Evolutionary conservation across 2,329 filamentous ascomycete species (phyloP).

Genomic region (Lasiodiplodia citricola): DNA sequence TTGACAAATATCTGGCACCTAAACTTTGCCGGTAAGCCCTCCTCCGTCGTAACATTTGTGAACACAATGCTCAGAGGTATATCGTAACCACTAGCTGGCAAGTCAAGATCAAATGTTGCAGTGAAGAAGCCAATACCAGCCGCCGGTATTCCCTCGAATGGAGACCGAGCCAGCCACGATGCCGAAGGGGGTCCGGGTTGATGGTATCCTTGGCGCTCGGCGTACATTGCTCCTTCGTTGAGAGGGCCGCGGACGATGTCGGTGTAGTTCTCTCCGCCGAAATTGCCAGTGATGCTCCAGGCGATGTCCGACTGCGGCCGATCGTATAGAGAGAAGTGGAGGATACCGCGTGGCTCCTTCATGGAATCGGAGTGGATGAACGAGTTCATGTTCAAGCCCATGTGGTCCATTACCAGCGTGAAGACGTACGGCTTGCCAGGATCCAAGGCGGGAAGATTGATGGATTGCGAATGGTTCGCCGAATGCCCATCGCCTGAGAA

Average conservation of each 20-base stretch:
- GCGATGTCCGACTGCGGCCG: slow-evolving; percentile 52
- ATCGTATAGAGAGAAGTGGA: slow-evolving; percentile 63
- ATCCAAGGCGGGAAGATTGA: slow-evolving; percentile 45
- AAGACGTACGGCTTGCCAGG: slow-evolving; percentile 56
- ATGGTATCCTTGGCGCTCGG: slow-evolving; percentile 68
- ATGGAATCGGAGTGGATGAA: slow-evolving; percentile 57
- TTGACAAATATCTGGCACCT: slow-evolving; percentile 75
- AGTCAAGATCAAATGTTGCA: slow-evolving; percentile 59
- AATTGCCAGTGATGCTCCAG: slow-evolving; percentile 73
- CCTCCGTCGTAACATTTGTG: slow-evolving; percentile 51
- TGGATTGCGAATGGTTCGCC: slow-evolving; percentile 61
- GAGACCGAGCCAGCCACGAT: slow-evolving; percentile 48
- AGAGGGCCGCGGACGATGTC: slow-evolving; percentile 67
- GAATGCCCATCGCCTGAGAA: slow-evolving; percentile 62
- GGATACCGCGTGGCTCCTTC: slow-evolving; percentile 67
- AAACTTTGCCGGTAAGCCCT: slow-evolving; percentile 49
- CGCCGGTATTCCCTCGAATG: slow-evolving; percentile 56
- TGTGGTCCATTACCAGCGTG: slow-evolving; percentile 75
- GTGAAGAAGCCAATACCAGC: slow-evolving; percentile 62
- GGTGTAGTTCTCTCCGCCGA: slow-evolving; percentile 67
- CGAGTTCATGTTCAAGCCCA: slow-evolving; percentile 72
- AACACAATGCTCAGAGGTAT: slow-evolving; percentile 56
- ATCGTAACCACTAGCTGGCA: slow-evolving; percentile 63
- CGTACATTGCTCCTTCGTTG: slow-evolving; percentile 69
- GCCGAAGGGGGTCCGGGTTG: slow-evolving; percentile 50